A percentile compares a stretch with the other conserved stretches of the same genome.
Conservation (phyloP, 495 filamentous ascomycete species). For the Penicillium paxilli region DNA sequence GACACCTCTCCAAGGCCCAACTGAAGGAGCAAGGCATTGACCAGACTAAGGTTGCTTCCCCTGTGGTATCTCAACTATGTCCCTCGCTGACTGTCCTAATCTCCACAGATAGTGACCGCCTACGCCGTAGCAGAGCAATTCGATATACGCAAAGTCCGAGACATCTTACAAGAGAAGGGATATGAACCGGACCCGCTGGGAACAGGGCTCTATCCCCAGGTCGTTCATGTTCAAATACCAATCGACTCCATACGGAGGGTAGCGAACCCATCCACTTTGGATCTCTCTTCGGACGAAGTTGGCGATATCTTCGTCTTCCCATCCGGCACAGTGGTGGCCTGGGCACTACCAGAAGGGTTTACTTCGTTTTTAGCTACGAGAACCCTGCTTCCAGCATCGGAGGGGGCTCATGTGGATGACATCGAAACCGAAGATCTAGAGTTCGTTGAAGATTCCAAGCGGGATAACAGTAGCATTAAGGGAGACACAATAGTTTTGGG, state of each 20-base stretch:
- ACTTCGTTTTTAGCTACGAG: constrained; percentile 71
- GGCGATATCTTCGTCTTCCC: constrained; percentile 97
- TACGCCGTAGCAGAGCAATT: constrained; percentile 87
- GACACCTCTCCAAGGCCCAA: constrained; percentile 37
- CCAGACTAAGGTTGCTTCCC: constrained; percentile 39
- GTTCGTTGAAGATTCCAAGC: constrained; percentile 72
- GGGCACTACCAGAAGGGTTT: constrained; percentile 74
- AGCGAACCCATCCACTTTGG: constrained; percentile 55
- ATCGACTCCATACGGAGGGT: constrained; percentile 51
- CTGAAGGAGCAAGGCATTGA: constrained; percentile 43
- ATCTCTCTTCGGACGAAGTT: constrained; percentile 61
- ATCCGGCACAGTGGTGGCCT: constrained; percentile 91
- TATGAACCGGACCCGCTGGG: constrained; percentile 62
- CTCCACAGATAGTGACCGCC: constrained; percentile 66
- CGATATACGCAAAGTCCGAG: constrained; percentile 69
- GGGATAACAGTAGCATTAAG: constrained; percentile 75
- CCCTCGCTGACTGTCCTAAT: neutral
- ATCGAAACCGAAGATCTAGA: constrained; percentile 88
- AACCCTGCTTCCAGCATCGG: constrained; percentile 72
- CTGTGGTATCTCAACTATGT: neutral
- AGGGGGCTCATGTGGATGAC: constrained; percentile 66
- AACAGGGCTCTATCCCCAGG: constrained; percentile 64
- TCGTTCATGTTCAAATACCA: constrained; percentile 62
- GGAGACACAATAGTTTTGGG: constrained; percentile 91
- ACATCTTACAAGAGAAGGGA: constrained; percentile 69